Percentiles rank a stretch among this genome's conserved stretches.
These are phyloP conservation scores for Phytophthora macrochlamydospora DNA, from an alignment of 352 stramenopile genomes.

Conservation along the genomic window DNA sequence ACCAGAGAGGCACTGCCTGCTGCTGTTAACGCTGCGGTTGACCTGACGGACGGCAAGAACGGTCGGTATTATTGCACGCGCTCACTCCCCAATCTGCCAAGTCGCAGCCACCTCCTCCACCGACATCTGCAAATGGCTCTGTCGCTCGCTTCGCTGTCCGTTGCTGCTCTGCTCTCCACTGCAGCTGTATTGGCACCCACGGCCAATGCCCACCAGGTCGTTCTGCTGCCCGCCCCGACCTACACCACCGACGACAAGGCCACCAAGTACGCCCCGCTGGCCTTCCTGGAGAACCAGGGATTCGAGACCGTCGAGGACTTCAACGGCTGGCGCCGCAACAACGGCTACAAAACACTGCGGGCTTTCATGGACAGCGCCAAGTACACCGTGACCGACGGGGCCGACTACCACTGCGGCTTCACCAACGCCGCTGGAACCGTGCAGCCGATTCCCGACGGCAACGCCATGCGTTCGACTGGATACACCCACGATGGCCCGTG, in stretches of 20 bases:
- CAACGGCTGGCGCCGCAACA: constrained; percentile 39
- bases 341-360: constrained; percentile 55
- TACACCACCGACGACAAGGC: constrained; percentile 40
- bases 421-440: constrained; percentile 22
- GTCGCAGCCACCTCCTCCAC: constrained; percentile 2
- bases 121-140: constrained; percentile 13
- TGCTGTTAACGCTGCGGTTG: background rate
- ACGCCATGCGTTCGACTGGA: constrained; percentile 44
- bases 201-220: constrained; percentile 43
- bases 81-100: constrained; percentile 20
- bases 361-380: constrained; percentile 47
- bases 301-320: constrained; percentile 52
- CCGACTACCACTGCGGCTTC: constrained; percentile 47
- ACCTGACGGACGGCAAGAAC: constrained; percentile 12
- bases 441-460: constrained; percentile 39
- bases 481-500: constrained; percentile 60
- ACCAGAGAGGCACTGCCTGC: constrained; percentile 15
- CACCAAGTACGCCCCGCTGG: constrained; percentile 50
- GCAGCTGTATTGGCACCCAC: constrained; percentile 25
- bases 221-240: constrained; percentile 46
- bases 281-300: constrained; percentile 57
- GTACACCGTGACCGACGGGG: constrained; percentile 39
- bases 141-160: constrained; percentile 30
- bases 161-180: constrained; percentile 32
- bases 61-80: background rate